Conservation (phyloP, 495 filamentous ascomycete genomes). For the Podospora sp. region DNA sequence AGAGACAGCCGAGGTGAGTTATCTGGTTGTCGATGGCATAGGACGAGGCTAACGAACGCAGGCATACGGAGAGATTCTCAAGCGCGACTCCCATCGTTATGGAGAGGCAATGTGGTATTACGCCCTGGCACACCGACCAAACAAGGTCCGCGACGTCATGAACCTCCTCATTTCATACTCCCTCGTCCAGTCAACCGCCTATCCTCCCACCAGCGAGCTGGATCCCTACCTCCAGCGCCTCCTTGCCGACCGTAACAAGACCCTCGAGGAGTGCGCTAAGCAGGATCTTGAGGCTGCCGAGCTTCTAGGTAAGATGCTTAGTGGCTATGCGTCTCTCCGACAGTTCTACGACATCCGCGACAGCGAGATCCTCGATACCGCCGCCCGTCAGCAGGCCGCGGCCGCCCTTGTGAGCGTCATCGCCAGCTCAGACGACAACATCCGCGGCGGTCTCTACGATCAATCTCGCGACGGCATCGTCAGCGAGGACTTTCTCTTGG, state of each 20-base stretch:
- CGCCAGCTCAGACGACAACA: slow-evolving; percentile 80
- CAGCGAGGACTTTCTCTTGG: slow-evolving; percentile 80
- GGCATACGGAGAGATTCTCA: slow-evolving; percentile 75
- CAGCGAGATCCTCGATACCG: slow-evolving; percentile 29
- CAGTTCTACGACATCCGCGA: slow-evolving; percentile 88
- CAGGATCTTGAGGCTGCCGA: slow-evolving; percentile 76
- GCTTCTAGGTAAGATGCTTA: slow-evolving; percentile 79
- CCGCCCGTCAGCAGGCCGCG: slow-evolving; percentile 63
- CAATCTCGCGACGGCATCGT: slow-evolving; percentile 75
- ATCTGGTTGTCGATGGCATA: neutral
- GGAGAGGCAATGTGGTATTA: slow-evolving; percentile 85
- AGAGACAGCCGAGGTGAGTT: slow-evolving; percentile 72
- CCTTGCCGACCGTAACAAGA: slow-evolving; percentile 65
- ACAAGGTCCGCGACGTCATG: slow-evolving; percentile 78
- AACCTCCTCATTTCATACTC: slow-evolving; percentile 86
- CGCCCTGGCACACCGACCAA: slow-evolving; percentile 70
- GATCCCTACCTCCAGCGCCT: slow-evolving; percentile 68
- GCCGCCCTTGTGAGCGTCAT: slow-evolving; percentile 76
- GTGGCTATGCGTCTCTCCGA: slow-evolving; percentile 84
- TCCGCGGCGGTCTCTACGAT: slow-evolving; percentile 85
- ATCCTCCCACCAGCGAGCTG: slow-evolving; percentile 66
- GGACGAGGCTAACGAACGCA: slow-evolving; percentile 39
- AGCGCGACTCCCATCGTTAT: slow-evolving; percentile 67
- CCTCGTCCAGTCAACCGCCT: slow-evolving; percentile 78
- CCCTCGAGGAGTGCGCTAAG: slow-evolving; percentile 64